Percentiles rank a stretch among this genome's conserved stretches.
Conservation (phyloP, 2,329 filamentous ascomycete species). For the Pestalotiopsis sp. region DNA sequence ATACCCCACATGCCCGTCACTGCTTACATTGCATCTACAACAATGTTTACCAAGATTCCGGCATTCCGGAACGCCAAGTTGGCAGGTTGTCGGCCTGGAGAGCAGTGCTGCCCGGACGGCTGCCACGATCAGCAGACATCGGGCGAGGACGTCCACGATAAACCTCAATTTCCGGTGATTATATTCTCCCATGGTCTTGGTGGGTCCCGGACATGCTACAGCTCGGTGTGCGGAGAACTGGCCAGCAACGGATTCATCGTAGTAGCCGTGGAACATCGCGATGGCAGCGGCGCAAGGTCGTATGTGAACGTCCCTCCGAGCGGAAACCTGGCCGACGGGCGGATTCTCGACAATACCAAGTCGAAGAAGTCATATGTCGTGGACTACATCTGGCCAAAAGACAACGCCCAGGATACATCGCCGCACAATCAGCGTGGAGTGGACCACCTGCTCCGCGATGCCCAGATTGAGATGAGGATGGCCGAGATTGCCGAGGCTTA, state of each 20-base stretch:
- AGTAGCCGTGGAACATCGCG: constrained; percentile 65
- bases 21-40: constrained; percentile 56
- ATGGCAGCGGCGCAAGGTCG: constrained; percentile 63
- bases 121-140: constrained; percentile 21
- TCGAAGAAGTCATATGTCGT: constrained; percentile 47
- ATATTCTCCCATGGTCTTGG: constrained; percentile 70
- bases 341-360: constrained; percentile 33
- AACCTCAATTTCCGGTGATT: constrained; percentile 60
- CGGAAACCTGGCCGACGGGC: constrained; percentile 33
- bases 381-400: constrained; percentile 66
- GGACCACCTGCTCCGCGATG: constrained; percentile 58
- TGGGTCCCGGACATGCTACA: constrained; percentile 64
- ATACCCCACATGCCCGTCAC: constrained; percentile 50
- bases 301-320: constrained; percentile 57
- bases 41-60: constrained; percentile 66
- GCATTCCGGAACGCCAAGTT: constrained; percentile 63
- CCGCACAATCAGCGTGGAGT: constrained; percentile 61
- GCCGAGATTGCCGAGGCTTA: constrained; percentile 68
- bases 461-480: constrained; percentile 64
- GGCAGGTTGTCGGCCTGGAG: constrained; percentile 55
- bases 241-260: constrained; percentile 68
- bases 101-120: constrained; percentile 22
- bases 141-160: constrained; percentile 16
- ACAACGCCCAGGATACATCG: constrained; percentile 50
- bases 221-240: constrained; percentile 65